Base-by-base conservation (phyloP, 163 green algal species). In the Scenedesmus sp. region DNA sequence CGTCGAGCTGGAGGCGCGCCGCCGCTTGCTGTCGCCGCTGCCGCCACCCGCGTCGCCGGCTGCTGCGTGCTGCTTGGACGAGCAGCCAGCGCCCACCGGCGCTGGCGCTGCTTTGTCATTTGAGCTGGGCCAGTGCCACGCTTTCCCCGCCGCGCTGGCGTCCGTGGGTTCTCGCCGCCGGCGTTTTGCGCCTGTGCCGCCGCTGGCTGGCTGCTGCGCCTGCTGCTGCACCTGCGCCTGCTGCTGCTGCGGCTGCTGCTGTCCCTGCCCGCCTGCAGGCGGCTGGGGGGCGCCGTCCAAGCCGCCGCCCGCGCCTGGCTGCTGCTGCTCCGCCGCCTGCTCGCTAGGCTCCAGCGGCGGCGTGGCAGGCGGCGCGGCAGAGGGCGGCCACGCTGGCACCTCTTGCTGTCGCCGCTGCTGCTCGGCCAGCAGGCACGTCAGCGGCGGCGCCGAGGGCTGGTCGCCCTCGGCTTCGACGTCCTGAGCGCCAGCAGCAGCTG, bases 371-470 rank as follows among this genome's bases (percentile, higher is more conserved):
- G 26, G 9, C 13, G 58, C 58, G 3, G 58, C 58, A 66, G 22
- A 6, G 20, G 20, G 4, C 7, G 58, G 1, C n/a, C 29, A 34
- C n/a, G 4, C 31, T 0, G 45, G 60, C 33, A 4, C 24, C 60
- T 29, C 62, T 70, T 64, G 66, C 29, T 64, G 66, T 50, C 53
- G 66, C 50, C 65, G 67, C 67, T 77, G 51, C 67, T 77, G 69
- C 34, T 77, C 33, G 45, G 3, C 31, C 17, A 67, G 33, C 69
- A 77, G n/a, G 33, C 53, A 77, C 6, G n/a, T 31, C 14, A 77
- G 20, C 14, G 69, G 69, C 4, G 69, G 69, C 14, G 69, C 69
- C 33, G 69, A 77, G 1, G 69, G 69, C 34, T 15, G 18, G 11
- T 42, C 42, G 48, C 28, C 60, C 31, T 29, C 60, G 47, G 60